Evolutionary conservation across 169 alveolate genomes (phyloP).

Genomic region (Cryptosporidium sp.): DNA sequence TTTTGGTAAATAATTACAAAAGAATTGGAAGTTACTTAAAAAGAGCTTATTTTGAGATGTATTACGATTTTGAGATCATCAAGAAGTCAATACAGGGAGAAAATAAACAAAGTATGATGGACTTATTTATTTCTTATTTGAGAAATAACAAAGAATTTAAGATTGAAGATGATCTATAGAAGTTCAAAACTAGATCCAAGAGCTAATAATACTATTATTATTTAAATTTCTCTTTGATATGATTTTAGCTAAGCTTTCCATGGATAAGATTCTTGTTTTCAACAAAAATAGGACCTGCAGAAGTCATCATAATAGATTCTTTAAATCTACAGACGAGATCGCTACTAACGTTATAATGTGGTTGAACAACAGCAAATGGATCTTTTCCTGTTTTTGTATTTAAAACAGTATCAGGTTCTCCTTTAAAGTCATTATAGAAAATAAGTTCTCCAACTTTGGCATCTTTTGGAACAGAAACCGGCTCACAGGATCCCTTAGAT

Average conservation of each 20-base stretch:
- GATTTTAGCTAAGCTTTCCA: conserved; percentile 28
- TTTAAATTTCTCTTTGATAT: background rate
- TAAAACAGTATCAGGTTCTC: conserved; percentile 83
- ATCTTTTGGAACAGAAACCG: conserved; percentile 73
- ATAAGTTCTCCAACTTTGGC: conserved; percentile 81
- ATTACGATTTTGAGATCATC: background rate
- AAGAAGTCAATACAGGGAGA: background rate
- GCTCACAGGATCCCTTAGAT: conserved; percentile 74
- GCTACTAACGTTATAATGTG: conserved; percentile 33
- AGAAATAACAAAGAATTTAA: background rate
- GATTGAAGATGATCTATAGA: background rate
- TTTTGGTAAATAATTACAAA: background rate
- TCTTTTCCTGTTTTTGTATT: conserved; percentile 83
- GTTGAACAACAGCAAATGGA: conserved; percentile 82
- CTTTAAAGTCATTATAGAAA: conserved; percentile 76
- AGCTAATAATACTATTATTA: background rate
- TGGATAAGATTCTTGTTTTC: conserved; percentile 10
- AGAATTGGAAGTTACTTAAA: background rate
- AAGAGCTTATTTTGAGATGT: conserved; percentile 23
- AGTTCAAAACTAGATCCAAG: background rate
- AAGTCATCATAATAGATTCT: conserved; percentile 38
- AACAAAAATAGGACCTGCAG: conserved; percentile 71
- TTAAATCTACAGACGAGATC: conserved; percentile 48
- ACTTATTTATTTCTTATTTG: conserved; percentile 15
- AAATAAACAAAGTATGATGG: background rate